These are phyloP conservation scores for Cymbidium sinense DNA, from an alignment of 106 monocot species.

Conservation along the genomic window DNA sequence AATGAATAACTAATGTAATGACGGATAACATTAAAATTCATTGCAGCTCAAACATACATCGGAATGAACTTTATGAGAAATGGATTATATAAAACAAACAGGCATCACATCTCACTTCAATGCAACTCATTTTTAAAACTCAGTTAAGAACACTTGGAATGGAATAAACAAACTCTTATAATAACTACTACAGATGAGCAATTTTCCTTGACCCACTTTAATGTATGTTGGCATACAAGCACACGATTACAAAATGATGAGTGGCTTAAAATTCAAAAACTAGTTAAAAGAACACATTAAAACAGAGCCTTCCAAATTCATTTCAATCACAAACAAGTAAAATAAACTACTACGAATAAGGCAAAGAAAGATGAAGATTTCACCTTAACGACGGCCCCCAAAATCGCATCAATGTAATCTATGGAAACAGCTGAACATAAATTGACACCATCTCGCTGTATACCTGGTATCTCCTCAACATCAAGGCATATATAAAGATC, in stretches of 20 bases:
- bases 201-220: too few species aligned
- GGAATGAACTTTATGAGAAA: not conserved
- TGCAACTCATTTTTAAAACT: too few species aligned
- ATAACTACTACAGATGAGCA: too few species aligned
- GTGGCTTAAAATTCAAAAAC: not conserved
- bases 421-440: conserved; percentile 71
- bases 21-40: not conserved
- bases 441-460: conserved; percentile 91
- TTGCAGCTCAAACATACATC: not conserved
- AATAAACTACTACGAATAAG: not conserved
- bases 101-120: not conserved
- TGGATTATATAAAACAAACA: not conserved
- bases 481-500: conserved; percentile 98
- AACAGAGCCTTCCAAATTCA: not conserved
- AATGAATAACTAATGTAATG: not conserved
- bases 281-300: not conserved
- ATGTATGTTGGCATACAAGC: not conserved
- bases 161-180: too few species aligned
- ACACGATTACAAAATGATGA: not conserved
- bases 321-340: not conserved
- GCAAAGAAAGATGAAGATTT: conserved; percentile 19
- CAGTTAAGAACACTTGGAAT: too few species aligned
- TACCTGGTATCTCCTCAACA: conserved; percentile 74
- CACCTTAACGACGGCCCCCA: conserved; percentile 78
- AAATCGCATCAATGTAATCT: conserved; percentile 83